A percentile compares a stretch with the other conserved stretches of the same genome.
phyloP scores from a whole-genome alignment of 176 grass and related monocot genomes.

The Puccinellia tenuiflora region DNA sequence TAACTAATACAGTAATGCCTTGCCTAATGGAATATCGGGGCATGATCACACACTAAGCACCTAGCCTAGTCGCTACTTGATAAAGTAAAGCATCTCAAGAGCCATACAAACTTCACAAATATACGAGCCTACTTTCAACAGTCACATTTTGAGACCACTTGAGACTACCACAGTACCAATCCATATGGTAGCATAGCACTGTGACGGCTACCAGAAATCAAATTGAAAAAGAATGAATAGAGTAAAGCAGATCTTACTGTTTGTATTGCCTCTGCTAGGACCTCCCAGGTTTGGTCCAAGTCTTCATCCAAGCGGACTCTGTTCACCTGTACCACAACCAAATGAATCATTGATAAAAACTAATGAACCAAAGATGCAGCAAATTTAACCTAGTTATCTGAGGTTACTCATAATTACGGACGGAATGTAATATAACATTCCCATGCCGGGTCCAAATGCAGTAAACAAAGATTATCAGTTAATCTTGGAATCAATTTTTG shows the following conservation, averaged over 20 bases:
- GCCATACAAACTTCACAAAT: not conserved
- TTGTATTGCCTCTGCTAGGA: slow-evolving; percentile 91
- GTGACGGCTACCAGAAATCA: not conserved
- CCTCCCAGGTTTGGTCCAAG: slow-evolving; percentile 88
- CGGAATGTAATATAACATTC: not conserved
- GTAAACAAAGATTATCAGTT: slow-evolving; percentile 10
- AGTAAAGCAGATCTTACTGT: slow-evolving; percentile 44
- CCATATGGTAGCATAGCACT: not conserved
- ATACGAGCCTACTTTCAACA: not conserved
- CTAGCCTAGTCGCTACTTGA: not conserved
- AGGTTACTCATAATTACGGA: not conserved
- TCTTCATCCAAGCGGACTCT: slow-evolving; percentile 58
- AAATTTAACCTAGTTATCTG: slow-evolving; percentile 2
- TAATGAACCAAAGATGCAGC: not conserved
- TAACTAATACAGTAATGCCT: not conserved
- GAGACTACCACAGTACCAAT: not conserved
- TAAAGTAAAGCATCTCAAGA: slow-evolving; percentile 2
- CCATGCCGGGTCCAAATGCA: not conserved
- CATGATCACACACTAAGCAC: not conserved
- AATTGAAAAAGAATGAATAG: not conserved
- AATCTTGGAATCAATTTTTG: not conserved
- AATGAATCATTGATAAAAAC: not conserved
- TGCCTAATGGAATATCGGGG: not conserved
- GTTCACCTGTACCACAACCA: slow-evolving; percentile 58
- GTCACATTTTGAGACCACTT: not conserved